Conservation (phyloP, 176 grass and related monocot species). For the Cenchrus purpureus region DNA sequence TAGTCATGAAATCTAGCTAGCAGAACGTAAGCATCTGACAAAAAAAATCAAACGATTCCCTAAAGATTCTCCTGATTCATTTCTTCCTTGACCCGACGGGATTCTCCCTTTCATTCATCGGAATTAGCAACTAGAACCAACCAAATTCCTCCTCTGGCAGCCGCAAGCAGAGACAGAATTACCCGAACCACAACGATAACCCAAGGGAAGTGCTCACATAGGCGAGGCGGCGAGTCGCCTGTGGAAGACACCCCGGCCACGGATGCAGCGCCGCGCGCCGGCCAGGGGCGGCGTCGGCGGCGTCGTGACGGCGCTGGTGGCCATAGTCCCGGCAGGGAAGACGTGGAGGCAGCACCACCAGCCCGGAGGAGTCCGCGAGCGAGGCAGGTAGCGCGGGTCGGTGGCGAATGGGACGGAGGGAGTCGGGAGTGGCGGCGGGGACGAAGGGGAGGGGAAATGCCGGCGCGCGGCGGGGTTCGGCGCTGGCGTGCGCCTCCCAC, state of each 20-base stretch:
- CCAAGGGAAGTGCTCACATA: conserved; percentile 40
- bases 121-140: background rate
- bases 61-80: background rate
- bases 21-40: background rate
- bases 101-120: background rate
- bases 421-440: background rate
- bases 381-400: background rate
- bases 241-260: conserved; percentile 21
- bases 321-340: conserved; percentile 6
- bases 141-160: background rate
- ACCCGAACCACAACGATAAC: background rate
- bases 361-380: background rate
- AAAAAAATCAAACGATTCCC: background rate
- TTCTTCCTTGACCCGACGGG: background rate
- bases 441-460: background rate
- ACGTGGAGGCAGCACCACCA: background rate
- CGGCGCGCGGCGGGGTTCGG: background rate
- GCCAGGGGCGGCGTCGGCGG: conserved; percentile 27
- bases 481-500: conserved; percentile 21
- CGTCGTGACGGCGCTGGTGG: conserved; percentile 41
- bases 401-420: background rate
- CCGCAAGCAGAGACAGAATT: background rate
- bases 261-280: conserved; percentile 16
- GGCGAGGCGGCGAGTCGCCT: conserved; percentile 46
- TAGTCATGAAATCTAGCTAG: background rate